Percentiles rank a stretch among this genome's conserved stretches.
These are phyloP conservation scores for Spinacia oleracea DNA, from an alignment of 179 eudicot genomes.

Conservation along the genomic window DNA sequence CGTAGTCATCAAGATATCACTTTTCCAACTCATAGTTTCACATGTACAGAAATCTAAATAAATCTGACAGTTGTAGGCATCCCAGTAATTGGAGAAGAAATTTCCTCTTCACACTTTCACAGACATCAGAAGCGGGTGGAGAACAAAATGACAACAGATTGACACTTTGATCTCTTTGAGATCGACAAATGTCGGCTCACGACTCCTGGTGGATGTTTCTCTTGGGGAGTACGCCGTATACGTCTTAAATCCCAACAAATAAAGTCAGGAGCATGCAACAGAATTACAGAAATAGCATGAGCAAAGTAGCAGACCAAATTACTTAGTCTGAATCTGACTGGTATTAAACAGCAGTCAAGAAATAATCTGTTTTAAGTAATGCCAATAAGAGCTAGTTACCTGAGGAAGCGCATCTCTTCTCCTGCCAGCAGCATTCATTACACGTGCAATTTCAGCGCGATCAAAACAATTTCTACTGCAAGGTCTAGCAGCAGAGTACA, in stretches of 20 bases:
- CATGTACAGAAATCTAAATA: background rate
- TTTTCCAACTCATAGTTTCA: background rate
- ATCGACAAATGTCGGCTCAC: background rate
- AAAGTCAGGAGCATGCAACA: background rate
- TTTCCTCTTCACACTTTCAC: background rate
- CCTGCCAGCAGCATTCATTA: conserved; percentile 98
- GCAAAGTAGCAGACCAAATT: background rate
- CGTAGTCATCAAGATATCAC: background rate
- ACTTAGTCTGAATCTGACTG: background rate
- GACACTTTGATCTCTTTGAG: background rate
- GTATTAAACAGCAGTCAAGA: background rate
- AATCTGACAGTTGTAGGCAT: background rate
- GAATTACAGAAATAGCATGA: background rate
- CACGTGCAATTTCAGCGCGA: conserved; percentile 98
- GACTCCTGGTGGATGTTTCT: background rate
- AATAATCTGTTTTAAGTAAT: conserved; percentile 7
- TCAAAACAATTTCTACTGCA: conserved; percentile 95
- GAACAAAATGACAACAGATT: background rate
- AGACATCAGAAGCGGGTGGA: background rate
- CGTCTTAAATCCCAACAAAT: background rate
- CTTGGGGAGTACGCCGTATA: background rate
- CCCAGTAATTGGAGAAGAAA: background rate
- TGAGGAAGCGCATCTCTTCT: conserved; percentile 92
- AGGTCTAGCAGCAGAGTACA: conserved; percentile 96
- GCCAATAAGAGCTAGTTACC: conserved; percentile 44